Base-by-base conservation (phyloP, 2,329 filamentous ascomycete species). In the Pleomassaria siparia region DNA sequence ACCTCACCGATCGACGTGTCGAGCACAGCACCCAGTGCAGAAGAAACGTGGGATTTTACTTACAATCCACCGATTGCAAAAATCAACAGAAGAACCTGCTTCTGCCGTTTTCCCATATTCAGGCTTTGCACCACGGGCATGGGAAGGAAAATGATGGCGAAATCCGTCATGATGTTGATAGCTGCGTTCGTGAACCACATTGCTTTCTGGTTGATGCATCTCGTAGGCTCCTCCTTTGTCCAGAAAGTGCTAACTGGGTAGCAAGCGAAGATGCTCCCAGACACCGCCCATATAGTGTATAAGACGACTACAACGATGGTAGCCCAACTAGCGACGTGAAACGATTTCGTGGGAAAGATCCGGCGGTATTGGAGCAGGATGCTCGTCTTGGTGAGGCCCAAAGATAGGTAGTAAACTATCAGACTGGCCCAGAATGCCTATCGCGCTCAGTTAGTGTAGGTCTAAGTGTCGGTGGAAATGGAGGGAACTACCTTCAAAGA, bases 61-160 rank as follows among this genome's bases (percentile, higher is more conserved):
- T 60, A 74, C 72, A 73, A 71, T 22, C 64, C 63, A 22, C 72
- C 72, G 10, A 74, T 53, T 6, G 65, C 63, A 40, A 74, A 74
- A 22, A 74, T 65, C 5, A 58, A 60, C 6, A 62, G 58, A 3
- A 74, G 53, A 8, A 67, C 66, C 29, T 63, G 49, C 50, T 72
- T 74, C 47, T 73, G 68, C 20, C 58, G 53, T 13, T 49, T 52
- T 9, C 66, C 62, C 18, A 74, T 56, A 15, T 66, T 67, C 39
- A 74, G 49, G 10, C 58, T 60, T 37, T 54, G 46, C 22, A 71
- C 63, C 1, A 69, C 61, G 1, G 65, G 67, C 47, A 71, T 69
- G 1, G 68, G 68, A 0, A 70, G 55, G 2, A 69, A 36, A 12
- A 70, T 67, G 40, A 69, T 61, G 9, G 56, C 53, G 20, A 71